Conservation (phyloP, 208 protist genomes). For the Strigomonas oncopelti region DNA sequence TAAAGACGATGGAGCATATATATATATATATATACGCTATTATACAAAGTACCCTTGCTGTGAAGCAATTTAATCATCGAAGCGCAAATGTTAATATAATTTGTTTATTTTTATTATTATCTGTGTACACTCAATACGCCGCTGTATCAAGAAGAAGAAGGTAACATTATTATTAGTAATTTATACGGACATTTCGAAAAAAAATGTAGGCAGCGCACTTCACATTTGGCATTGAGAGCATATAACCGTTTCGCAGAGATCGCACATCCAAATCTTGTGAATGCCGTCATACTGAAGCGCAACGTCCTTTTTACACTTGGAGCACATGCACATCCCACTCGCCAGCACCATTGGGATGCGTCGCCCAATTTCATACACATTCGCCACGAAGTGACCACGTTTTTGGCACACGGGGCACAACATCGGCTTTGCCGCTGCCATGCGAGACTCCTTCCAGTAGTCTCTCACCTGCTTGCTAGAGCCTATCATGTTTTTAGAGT, state of each 20-base stretch:
- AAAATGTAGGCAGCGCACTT: background rate
- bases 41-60: too few species aligned
- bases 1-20: too few species aligned
- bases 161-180: too few species aligned
- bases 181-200: too few species aligned
- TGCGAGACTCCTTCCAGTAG: constrained; percentile 56
- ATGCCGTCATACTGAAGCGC: too few species aligned
- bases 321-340: constrained; percentile 30
- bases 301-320: constrained; percentile 14
- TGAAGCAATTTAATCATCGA: too few species aligned
- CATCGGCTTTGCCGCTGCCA: constrained; percentile 23
- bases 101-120: too few species aligned
- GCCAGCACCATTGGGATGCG: constrained; percentile 42
- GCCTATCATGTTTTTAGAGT: background rate
- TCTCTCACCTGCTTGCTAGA: constrained; percentile 17
- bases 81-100: too few species aligned
- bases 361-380: constrained; percentile 55
- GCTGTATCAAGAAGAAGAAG: too few species aligned
- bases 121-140: too few species aligned
- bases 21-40: too few species aligned
- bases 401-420: constrained; percentile 54
- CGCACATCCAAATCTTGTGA: constrained; percentile 53
- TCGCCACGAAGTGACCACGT: constrained; percentile 40
- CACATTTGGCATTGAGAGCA: constrained; percentile 26
- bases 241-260: constrained; percentile 54